These are phyloP conservation scores for Yamadazyma trypodendri DNA, from an alignment of 1,139 yeast species.

Conservation along the genomic window DNA sequence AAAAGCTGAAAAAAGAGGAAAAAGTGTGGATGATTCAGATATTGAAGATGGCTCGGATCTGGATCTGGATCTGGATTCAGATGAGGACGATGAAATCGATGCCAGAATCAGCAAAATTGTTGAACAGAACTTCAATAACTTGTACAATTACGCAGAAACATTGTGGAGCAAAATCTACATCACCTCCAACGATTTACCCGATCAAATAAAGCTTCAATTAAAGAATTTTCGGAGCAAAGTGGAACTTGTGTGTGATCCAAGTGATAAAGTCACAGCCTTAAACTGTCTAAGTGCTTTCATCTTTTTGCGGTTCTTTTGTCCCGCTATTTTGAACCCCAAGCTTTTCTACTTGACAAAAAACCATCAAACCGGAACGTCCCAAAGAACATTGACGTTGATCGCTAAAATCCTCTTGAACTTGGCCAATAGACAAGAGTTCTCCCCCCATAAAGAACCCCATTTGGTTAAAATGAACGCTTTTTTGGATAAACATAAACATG, in stretches of 20 bases:
- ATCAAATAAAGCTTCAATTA: slow-evolving; percentile 60
- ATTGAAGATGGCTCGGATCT: slow-evolving; percentile 23
- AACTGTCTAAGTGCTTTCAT: slow-evolving; percentile 82
- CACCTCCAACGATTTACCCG: slow-evolving; percentile 78
- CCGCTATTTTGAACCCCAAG: slow-evolving; percentile 88
- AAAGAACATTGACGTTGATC: slow-evolving; percentile 74
- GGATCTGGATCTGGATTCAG: slow-evolving; percentile 32
- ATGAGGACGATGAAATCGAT: slow-evolving; percentile 29
- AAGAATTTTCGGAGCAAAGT: slow-evolving; percentile 58
- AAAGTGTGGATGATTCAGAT: slow-evolving; percentile 20
- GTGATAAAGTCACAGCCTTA: slow-evolving; percentile 52
- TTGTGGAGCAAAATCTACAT: slow-evolving; percentile 72
- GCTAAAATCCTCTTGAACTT: slow-evolving; percentile 82
- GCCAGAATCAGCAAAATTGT: slow-evolving; percentile 31
- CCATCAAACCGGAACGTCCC: slow-evolving; percentile 69
- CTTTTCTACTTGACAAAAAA: slow-evolving; percentile 68
- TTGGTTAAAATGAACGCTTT: slow-evolving; percentile 69
- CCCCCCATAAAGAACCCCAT: slow-evolving; percentile 78
- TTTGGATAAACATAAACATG: slow-evolving; percentile 54
- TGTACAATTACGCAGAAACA: slow-evolving; percentile 55
- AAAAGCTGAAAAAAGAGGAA: slow-evolving; percentile 31
- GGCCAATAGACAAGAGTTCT: slow-evolving; percentile 75
- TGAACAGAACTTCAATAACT: slow-evolving; percentile 50
- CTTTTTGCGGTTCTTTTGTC: slow-evolving; percentile 84
- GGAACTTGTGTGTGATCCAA: slow-evolving; percentile 60